phyloP scores from a whole-genome alignment of 1,139 yeast species.

The Arxiozyma heterogenica region DNA sequence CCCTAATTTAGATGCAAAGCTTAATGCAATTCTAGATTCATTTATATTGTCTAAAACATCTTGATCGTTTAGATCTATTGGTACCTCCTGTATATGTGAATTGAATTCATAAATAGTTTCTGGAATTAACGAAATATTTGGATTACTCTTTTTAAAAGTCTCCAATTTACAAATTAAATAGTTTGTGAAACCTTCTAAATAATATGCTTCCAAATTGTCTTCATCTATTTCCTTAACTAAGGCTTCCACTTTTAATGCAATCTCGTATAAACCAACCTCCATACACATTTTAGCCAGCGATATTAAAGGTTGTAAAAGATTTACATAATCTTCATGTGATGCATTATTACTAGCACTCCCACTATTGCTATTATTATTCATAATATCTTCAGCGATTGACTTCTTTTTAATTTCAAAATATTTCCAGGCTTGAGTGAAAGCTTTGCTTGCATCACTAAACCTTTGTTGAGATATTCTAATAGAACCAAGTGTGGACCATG shows the following conservation, averaged over 20 bases:
- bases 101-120: slow-evolving; percentile 31
- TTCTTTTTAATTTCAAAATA: slow-evolving; percentile 47
- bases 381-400: slow-evolving; percentile 36
- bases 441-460: slow-evolving; percentile 60
- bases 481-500: slow-evolving; percentile 75
- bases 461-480: slow-evolving; percentile 84
- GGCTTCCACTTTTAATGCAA: slow-evolving; percentile 51
- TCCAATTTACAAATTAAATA: slow-evolving; percentile 47
- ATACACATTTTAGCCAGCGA: slow-evolving; percentile 65
- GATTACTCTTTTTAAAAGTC: slow-evolving; percentile 21
- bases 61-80: slow-evolving; percentile 30
- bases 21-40: slow-evolving; percentile 47
- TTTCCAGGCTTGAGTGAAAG: slow-evolving; percentile 66
- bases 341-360: slow-evolving; percentile 27
- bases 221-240: slow-evolving; percentile 72
- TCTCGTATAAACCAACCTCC: slow-evolving; percentile 65
- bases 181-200: slow-evolving; percentile 72
- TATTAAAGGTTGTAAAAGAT: slow-evolving; percentile 57
- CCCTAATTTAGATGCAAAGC: slow-evolving; percentile 43
- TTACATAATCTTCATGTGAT: slow-evolving; percentile 45
- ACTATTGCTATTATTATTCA: slow-evolving; percentile 18
- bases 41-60: slow-evolving; percentile 31
- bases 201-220: slow-evolving; percentile 67
- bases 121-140: slow-evolving; percentile 17
- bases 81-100: slow-evolving; percentile 44